These are phyloP conservation scores for Glebionis coronaria DNA, from an alignment of 129 eudicot species.

Conservation along the genomic window DNA sequence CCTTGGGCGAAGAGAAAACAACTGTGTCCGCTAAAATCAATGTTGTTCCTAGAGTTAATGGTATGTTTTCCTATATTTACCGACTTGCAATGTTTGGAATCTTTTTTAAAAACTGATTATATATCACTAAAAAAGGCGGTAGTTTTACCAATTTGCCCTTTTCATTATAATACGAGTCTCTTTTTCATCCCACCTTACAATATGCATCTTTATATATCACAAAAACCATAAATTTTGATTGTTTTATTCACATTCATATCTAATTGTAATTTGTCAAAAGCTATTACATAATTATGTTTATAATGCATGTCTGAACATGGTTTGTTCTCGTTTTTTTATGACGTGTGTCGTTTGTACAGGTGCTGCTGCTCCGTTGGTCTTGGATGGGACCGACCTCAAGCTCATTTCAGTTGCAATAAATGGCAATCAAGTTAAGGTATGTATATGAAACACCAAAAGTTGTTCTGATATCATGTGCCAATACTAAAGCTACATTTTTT, in stretches of 20 bases:
- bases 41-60: slow-evolving; percentile 71
- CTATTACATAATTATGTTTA: neutral
- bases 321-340: neutral
- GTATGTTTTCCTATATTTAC: slow-evolving; percentile 33
- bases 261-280: too few species aligned
- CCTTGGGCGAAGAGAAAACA: slow-evolving; percentile 82
- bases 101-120: neutral
- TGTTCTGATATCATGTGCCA: neutral
- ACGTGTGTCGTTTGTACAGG: slow-evolving; percentile 36
- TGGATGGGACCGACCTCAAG: slow-evolving; percentile 87
- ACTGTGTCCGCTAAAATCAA: slow-evolving; percentile 57
- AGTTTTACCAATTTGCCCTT: too few species aligned
- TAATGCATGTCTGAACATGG: neutral
- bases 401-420: slow-evolving; percentile 61
- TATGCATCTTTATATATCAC: neutral
- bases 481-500: slow-evolving; percentile 2
- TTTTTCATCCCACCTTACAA: neutral
- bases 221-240: neutral
- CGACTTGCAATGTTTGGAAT: neutral
- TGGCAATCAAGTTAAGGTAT: slow-evolving; percentile 64
- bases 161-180: too few species aligned
- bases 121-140: too few species aligned
- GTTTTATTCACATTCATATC: neutral
- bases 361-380: slow-evolving; percentile 53
- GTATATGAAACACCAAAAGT: neutral